phyloP scores from a whole-genome alignment of 2,329 filamentous ascomycete species.

The Lecanosticta acicola region DNA sequence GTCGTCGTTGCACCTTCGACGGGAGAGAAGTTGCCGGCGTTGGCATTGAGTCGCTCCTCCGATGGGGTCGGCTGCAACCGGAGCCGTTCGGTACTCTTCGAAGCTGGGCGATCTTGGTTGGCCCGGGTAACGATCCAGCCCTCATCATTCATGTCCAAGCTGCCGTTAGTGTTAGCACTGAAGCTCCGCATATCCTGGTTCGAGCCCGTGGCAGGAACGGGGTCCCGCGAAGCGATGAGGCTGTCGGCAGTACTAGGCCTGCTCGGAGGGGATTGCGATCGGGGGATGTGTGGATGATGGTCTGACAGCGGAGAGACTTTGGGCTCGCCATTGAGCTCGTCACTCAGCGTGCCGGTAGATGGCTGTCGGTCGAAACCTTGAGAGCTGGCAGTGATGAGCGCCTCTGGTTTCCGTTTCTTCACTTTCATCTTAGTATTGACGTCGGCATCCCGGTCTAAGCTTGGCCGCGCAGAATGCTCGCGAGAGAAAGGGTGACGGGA shows the following conservation, averaged over 20 bases:
- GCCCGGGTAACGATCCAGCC: constrained; percentile 21
- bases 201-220: constrained; percentile 8
- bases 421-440: constrained; percentile 40
- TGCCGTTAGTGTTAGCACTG: constrained; percentile 22
- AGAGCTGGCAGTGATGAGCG: constrained; percentile 17
- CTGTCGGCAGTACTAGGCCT: constrained; percentile 29
- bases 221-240: constrained; percentile 21
- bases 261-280: constrained; percentile 15
- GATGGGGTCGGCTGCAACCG: constrained; percentile 31
- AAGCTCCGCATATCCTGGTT: constrained; percentile 23
- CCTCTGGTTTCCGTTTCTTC: constrained; percentile 26
- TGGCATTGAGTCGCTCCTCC: constrained; percentile 23
- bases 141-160: constrained; percentile 21
- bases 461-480: constrained; percentile 49
- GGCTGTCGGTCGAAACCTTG: constrained; percentile 44
- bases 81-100: constrained; percentile 22
- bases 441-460: constrained; percentile 28
- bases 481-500: constrained; percentile 22
- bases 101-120: constrained; percentile 15
- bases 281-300: constrained; percentile 6
- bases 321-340: constrained; percentile 14
- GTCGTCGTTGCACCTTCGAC: constrained; percentile 8
- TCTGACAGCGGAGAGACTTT: constrained; percentile 26
- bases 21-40: constrained; percentile 9
- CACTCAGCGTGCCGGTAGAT: constrained; percentile 19